Conservation (phyloP, 129 eudicot species). For the Smallanthus sonchifolius region DNA sequence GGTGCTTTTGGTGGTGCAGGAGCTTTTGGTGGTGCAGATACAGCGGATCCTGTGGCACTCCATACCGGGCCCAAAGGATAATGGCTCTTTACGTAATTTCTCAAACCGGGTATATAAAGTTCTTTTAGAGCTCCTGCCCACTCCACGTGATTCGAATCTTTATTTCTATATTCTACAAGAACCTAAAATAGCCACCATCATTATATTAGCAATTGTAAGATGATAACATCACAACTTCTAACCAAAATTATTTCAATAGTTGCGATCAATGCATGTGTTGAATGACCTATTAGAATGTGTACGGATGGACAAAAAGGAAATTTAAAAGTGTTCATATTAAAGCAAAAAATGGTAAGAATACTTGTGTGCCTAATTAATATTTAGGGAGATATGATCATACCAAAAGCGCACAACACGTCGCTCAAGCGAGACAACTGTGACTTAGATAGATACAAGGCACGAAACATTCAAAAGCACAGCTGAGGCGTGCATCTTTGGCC, state of each 20-base stretch:
- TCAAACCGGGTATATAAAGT: constrained; percentile 78
- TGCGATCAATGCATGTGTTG: neutral
- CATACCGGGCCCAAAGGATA: constrained; percentile 96
- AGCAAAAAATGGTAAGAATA: too few species aligned
- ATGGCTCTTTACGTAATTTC: constrained; percentile 76
- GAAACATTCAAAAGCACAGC: neutral
- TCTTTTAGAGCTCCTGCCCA: constrained; percentile 98
- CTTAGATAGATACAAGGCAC: neutral
- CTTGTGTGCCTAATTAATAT: too few species aligned
- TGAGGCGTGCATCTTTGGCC: neutral
- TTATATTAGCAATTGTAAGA: constrained; percentile 12
- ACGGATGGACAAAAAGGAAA: neutral
- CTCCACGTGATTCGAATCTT: constrained; percentile 86
- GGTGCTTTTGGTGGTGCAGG: constrained; percentile 57
- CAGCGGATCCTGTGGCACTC: constrained; percentile 68
- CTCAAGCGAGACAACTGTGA: neutral
- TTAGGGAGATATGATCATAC: neutral
- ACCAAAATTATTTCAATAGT: neutral
- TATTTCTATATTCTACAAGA: constrained; percentile 80
- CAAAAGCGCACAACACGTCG: neutral
- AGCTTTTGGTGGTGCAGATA: constrained; percentile 49
- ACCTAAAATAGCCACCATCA: constrained; percentile 36
- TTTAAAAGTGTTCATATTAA: too few species aligned
- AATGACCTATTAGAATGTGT: neutral
- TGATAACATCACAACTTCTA: neutral